Percentiles rank a stretch among this genome's conserved stretches.
Conservation (phyloP, 139 green algal species). For the Raphidocelis subcapitata region DNA sequence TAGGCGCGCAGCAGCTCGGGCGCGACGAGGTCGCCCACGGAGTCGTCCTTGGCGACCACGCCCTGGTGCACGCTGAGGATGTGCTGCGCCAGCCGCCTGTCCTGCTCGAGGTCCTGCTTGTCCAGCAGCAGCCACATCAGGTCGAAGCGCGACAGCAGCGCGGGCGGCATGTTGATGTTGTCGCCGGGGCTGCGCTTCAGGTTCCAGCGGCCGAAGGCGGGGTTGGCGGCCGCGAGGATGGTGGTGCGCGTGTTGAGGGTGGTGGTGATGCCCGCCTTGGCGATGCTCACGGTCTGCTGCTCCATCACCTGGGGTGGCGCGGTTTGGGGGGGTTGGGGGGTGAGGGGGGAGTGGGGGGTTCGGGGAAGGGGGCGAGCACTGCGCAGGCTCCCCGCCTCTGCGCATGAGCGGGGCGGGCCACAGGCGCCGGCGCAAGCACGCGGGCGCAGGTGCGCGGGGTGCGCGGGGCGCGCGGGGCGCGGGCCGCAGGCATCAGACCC, state of each 20-base stretch:
- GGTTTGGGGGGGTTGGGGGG: too few relatives aligned
- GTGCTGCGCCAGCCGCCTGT: slow-evolving; percentile 85
- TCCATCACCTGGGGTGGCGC: slow-evolving; percentile 79
- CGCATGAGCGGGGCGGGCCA: too few relatives aligned
- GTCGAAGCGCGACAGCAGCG: slow-evolving; percentile 84
- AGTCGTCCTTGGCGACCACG: slow-evolving; percentile 1
- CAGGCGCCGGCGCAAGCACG: too few relatives aligned
- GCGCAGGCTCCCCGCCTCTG: too few relatives aligned
- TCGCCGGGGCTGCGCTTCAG: slow-evolving; percentile 81
- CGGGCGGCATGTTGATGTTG: slow-evolving; percentile 97
- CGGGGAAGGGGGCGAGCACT: too few relatives aligned
- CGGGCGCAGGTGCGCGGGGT: slow-evolving; percentile 62
- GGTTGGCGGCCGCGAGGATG: slow-evolving; percentile 97
- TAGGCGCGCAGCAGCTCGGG: slow-evolving; percentile 81
- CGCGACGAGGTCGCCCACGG: slow-evolving; percentile 45
- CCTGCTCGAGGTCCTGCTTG: slow-evolving; percentile 64
- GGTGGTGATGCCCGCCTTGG: slow-evolving; percentile 99
- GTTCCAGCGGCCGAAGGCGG: slow-evolving; percentile 95
- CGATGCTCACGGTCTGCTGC: slow-evolving; percentile 98
- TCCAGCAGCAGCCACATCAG: slow-evolving; percentile 99
- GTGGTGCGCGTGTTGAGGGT: slow-evolving; percentile 98
- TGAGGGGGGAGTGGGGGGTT: too few relatives aligned
- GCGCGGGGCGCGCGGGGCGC: slow-evolving; percentile 7
- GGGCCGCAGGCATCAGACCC: not conserved
- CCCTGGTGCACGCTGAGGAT: slow-evolving; percentile 89